Conservation (phyloP, 371 early-diverging fungal genomes). For the Fennellomyces sp. region DNA sequence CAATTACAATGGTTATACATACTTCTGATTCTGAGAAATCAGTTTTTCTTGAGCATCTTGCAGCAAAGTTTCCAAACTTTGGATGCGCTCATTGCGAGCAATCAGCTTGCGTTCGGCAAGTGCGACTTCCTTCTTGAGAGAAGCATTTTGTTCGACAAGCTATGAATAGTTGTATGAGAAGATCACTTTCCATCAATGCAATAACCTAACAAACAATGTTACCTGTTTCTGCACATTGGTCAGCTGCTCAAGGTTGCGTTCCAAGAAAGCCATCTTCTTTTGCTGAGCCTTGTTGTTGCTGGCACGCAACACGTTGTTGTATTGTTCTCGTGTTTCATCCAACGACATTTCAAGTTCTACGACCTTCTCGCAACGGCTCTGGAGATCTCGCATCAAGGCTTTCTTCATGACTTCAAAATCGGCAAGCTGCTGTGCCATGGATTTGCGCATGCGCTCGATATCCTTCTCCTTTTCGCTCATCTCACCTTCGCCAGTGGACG, state of each 20-base stretch:
- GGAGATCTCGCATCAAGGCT: conserved; percentile 93
- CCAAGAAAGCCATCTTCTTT: conserved; percentile 93
- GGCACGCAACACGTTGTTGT: conserved; percentile 79
- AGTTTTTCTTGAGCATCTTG: conserved; percentile 76
- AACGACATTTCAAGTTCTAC: conserved; percentile 93
- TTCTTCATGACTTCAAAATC: conserved; percentile 97
- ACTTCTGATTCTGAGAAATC: conserved; percentile 81
- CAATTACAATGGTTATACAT: conserved; percentile 15
- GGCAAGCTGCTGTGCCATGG: conserved; percentile 87
- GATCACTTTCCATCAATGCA: not conserved
- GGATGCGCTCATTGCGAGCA: conserved; percentile 91
- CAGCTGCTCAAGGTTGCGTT: conserved; percentile 93
- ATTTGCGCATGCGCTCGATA: conserved; percentile 83
- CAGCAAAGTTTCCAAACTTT: conserved; percentile 79
- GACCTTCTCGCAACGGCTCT: conserved; percentile 92
- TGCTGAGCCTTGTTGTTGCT: conserved; percentile 83
- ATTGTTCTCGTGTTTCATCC: conserved; percentile 91
- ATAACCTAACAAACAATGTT: conserved; percentile 5
- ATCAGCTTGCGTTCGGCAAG: conserved; percentile 88
- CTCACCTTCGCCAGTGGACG: conserved; percentile 12
- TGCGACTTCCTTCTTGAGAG: conserved; percentile 88
- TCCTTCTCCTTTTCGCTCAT: conserved; percentile 79
- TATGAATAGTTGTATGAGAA: conserved; percentile 19
- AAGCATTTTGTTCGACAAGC: conserved; percentile 91
- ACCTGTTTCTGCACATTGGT: conserved; percentile 89